Evolutionary conservation across 495 filamentous ascomycete genomes (phyloP).

Genomic region (Cenococcum geophilum): DNA sequence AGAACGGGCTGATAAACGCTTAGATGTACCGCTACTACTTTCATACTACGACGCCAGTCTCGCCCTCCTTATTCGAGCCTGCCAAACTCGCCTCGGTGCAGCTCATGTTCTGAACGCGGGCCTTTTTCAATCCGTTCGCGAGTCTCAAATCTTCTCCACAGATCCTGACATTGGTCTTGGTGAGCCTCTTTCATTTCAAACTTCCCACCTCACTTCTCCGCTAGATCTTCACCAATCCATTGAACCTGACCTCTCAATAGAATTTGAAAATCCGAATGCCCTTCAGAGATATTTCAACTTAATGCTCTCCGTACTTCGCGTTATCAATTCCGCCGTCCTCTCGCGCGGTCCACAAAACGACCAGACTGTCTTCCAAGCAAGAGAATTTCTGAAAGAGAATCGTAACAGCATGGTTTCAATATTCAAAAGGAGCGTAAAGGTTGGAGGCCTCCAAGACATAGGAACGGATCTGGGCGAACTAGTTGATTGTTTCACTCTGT

Average conservation of each 20-base stretch:
- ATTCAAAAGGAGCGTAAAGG: constrained; percentile 83
- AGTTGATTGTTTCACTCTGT: constrained; percentile 54
- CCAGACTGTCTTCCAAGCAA: constrained; percentile 63
- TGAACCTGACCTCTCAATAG: constrained; percentile 32
- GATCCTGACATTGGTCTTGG: constrained; percentile 89
- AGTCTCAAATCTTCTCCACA: constrained; percentile 74
- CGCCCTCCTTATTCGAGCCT: constrained; percentile 75
- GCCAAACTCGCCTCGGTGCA: constrained; percentile 72
- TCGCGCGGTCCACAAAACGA: constrained; percentile 75
- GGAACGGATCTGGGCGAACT: constrained; percentile 46
- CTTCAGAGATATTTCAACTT: constrained; percentile 77
- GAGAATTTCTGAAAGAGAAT: constrained; percentile 71
- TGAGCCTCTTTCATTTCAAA: constrained; percentile 36
- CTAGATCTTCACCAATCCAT: constrained; percentile 13
- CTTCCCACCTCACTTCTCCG: constrained; percentile 4
- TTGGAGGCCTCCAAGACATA: constrained; percentile 48
- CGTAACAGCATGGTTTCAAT: constrained; percentile 72
- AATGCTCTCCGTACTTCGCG: constrained; percentile 70
- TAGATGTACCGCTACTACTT: constrained; percentile 33
- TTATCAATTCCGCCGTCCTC: constrained; percentile 73
- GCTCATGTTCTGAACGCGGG: constrained; percentile 76
- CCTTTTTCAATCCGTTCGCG: constrained; percentile 74
- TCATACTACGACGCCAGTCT: constrained; percentile 70
- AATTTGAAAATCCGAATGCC: constrained; percentile 62
- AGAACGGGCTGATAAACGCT: constrained; percentile 1